Evolutionary conservation across 176 grass and related monocot genomes (phyloP), one percentile per base, ranked within the genome.

Genomic region (Oryza coarctata): DNA sequence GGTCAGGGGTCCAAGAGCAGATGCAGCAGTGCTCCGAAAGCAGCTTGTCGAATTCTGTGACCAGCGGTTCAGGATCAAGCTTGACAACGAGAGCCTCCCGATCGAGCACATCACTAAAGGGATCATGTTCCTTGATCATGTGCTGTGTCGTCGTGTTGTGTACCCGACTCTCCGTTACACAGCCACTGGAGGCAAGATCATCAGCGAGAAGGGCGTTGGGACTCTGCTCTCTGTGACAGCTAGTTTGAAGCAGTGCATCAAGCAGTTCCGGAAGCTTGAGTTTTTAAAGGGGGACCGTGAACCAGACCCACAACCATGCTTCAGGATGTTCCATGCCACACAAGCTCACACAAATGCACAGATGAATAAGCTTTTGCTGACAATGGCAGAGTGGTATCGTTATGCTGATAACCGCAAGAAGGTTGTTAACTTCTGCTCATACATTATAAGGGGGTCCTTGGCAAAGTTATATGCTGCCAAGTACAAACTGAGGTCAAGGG

Each of bases 21-120:
- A 98, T 25, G 93, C 92, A 1, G 90, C 96, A 1, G 90, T 95
- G 73, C 87, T 98, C 14, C 86, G 90, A 57, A 98, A 98, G 70
- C 90, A 95, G 84, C 82, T 98, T 9, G 87, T 91, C 73, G 96
- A 98, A 71, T 98, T 95, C 40, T 98, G 90, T 65, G 96, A 95
- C 66, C 93, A 89, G 74, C 83, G 86, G 28, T 98, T 83, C 38
- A 86, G 88, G 84, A 79, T 95, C 61, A 98, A 95, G 65, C 85
- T 98, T 73, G 90, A 98, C 70, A 98, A 95, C n/a, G 96, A 98
- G 75, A 90, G 65, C 84, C 88, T 98, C 9, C 88, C 88, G 1
- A 98, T 98, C 43, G 95, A 98, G 78, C 95, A 98, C 49, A 98
- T 98, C 75, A 95, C 95, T 52, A 98, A 98, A 86, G 95, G 95